Evolutionary conservation across 2,329 filamentous ascomycete species (phyloP).

Genomic region (Alternaria metachromatica): DNA sequence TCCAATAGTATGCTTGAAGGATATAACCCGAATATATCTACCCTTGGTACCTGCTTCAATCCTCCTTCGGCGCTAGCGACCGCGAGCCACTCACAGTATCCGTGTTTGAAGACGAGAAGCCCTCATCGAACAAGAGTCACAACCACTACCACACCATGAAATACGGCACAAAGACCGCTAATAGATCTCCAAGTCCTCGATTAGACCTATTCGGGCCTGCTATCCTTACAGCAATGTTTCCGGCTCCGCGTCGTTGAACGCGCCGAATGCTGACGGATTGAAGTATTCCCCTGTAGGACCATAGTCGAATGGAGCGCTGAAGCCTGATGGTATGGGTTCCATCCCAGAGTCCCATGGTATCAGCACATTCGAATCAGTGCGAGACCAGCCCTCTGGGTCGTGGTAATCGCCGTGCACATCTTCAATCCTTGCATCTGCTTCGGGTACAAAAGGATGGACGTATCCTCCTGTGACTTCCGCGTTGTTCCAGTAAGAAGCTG

Average conservation of each 20-base stretch:
- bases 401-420: background rate
- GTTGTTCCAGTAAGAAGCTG: background rate
- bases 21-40: background rate
- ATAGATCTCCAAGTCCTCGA: fast-evolving
- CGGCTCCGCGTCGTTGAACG: background rate
- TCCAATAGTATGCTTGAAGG: fast-evolving
- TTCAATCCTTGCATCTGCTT: background rate
- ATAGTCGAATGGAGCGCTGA: background rate
- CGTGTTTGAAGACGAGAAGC: background rate
- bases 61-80: background rate
- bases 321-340: background rate
- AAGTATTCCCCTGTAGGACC: background rate
- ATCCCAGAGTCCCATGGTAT: background rate
- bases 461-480: background rate
- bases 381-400: background rate
- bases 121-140: background rate
- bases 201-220: fast-evolving
- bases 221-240: background rate
- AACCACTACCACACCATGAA: background rate
- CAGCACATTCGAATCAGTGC: background rate
- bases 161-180: background rate
- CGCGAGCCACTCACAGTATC: background rate
- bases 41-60: background rate
- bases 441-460: background rate
- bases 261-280: too few species aligned